Conservation (phyloP, 2,329 filamentous ascomycete genomes). For the Coleophoma cylindrospora region DNA sequence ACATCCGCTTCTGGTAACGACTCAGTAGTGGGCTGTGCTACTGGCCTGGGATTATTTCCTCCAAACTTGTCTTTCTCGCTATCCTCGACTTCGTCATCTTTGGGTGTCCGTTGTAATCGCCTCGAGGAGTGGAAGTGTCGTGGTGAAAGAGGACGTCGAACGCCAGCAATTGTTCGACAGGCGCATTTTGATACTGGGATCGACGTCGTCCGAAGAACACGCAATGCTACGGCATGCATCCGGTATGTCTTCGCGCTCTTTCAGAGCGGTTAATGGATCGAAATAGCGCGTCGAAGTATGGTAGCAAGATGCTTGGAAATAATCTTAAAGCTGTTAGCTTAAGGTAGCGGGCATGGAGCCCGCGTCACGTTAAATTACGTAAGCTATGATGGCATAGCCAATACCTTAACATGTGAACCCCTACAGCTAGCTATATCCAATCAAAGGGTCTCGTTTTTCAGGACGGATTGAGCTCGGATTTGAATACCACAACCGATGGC, state of each 20-base stretch:
- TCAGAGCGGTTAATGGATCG: constrained; percentile 11
- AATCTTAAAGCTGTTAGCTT: neutral
- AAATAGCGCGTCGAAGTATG: neutral
- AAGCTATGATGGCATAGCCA: too few relatives aligned
- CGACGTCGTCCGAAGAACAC: constrained; percentile 21
- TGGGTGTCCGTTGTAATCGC: constrained; percentile 17
- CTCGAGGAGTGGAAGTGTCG: constrained; percentile 24
- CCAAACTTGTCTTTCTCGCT: constrained; percentile 4
- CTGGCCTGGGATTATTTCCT: too few relatives aligned
- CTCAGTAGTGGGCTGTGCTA: too few relatives aligned
- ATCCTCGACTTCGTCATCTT: constrained; percentile 12
- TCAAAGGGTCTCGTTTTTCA: too few relatives aligned
- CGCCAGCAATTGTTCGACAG: constrained; percentile 24
- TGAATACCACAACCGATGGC: too few relatives aligned
- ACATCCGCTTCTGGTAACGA: neutral
- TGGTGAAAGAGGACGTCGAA: constrained; percentile 18
- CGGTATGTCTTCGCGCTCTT: constrained; percentile 19
- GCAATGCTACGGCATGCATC: constrained; percentile 26
- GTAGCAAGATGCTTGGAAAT: neutral
- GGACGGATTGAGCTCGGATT: too few relatives aligned
- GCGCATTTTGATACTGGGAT: constrained; percentile 18
- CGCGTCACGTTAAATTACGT: too few relatives aligned
- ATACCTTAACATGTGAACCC: too few relatives aligned
- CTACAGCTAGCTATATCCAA: too few relatives aligned
- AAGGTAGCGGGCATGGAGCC: neutral